phyloP scores from a whole-genome alignment of 306 rosid species.

The Urtica urens region DNA sequence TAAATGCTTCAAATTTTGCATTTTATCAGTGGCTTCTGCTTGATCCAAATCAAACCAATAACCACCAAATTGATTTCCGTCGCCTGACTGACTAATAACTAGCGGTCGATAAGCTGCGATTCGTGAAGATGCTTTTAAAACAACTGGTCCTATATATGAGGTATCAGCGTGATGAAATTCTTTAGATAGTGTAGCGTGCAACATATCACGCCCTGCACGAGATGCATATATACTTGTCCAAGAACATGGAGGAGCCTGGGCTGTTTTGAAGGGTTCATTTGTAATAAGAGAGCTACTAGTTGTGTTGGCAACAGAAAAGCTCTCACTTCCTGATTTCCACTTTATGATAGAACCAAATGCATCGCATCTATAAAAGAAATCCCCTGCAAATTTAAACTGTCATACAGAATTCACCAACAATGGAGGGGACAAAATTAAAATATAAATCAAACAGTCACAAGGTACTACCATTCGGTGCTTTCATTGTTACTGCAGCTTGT shows the following conservation, averaged over 20 bases:
- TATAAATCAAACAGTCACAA: constrained; percentile 8
- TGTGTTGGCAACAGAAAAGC: constrained; percentile 56
- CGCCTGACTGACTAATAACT: constrained; percentile 48
- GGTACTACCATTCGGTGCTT: constrained; percentile 61
- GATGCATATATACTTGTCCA: constrained; percentile 62
- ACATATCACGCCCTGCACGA: constrained; percentile 56
- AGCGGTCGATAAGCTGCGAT: constrained; percentile 73
- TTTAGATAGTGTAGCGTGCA: constrained; percentile 60
- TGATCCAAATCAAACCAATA: constrained; percentile 61
- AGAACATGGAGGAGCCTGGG: constrained; percentile 60
- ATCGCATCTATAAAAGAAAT: constrained; percentile 63
- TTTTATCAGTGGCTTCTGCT: constrained; percentile 37
- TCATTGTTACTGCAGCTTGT: constrained; percentile 83
- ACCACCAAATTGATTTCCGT: constrained; percentile 86
- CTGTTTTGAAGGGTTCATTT: constrained; percentile 32
- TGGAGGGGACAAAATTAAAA: constrained; percentile 6
- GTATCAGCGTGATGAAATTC: constrained; percentile 41
- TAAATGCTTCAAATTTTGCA: constrained; percentile 39
- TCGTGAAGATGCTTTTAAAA: constrained; percentile 55
- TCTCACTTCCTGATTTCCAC: constrained; percentile 78
- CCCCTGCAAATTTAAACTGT: constrained; percentile 47
- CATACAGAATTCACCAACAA: constrained; percentile 18
- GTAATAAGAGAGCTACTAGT: constrained; percentile 36
- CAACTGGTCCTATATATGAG: constrained; percentile 43
- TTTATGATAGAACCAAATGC: constrained; percentile 61